Conservation (phyloP, 768 basidiomycete genomes). For the Coprinopsis strossmayeri region DNA sequence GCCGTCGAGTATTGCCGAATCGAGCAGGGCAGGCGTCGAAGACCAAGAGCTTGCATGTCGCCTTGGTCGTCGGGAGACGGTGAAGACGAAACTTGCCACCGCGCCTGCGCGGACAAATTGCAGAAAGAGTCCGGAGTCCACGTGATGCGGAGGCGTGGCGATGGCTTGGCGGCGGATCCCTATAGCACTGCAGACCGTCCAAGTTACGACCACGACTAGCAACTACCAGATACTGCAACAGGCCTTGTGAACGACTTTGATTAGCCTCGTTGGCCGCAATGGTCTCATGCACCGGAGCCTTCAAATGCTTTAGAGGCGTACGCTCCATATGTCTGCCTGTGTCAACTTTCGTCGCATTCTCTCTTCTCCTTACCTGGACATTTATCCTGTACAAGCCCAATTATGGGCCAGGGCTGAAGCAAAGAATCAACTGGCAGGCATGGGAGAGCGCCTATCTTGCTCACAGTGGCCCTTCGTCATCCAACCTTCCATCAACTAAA, state of each 20-base stretch:
- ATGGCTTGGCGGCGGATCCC: no score
- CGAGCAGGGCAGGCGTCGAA: conserved; percentile 18
- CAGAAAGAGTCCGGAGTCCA: not conserved
- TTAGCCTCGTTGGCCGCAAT: conserved; percentile 22
- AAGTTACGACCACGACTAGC: conserved; percentile 3
- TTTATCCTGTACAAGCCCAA: conserved; percentile 80
- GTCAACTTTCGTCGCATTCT: conserved; percentile 58
- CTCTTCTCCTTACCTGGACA: conserved; percentile 64
- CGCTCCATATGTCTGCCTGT: conserved; percentile 54
- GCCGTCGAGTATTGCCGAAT: conserved; percentile 31
- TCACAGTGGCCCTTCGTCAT: conserved; percentile 7
- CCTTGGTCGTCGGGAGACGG: conserved; percentile 4
- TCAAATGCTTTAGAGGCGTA: conserved; percentile 42
- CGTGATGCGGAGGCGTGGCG: not conserved
- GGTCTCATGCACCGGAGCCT: conserved; percentile 30
- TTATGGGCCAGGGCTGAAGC: conserved; percentile 60
- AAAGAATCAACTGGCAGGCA: conserved; percentile 83
- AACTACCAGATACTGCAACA: not conserved
- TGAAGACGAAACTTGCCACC: conserved; percentile 12
- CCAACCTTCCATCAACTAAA: conserved; percentile 12
- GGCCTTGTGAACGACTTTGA: conserved; percentile 14
- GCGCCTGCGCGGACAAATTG: conserved; percentile 7
- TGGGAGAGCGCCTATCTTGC: conserved; percentile 61
- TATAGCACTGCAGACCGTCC: no score
- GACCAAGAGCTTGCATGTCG: conserved; percentile 24